Evolutionary conservation across 2,329 filamentous ascomycete genomes (phyloP), one percentile per base, ranked within the genome.

Genomic region (Phoma sp.): DNA sequence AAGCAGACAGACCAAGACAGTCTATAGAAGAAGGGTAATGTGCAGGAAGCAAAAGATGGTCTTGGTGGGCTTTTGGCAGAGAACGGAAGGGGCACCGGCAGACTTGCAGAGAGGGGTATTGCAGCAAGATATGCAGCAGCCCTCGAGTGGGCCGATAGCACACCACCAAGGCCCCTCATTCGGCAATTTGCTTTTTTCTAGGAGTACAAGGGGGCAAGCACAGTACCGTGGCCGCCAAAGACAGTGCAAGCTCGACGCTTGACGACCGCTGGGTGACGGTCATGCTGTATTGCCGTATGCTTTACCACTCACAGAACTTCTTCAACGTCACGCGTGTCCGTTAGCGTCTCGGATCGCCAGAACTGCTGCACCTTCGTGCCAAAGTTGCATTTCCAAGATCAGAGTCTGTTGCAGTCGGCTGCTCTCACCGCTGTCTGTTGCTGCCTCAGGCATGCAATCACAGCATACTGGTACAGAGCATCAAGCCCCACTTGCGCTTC

Each of bases 81-180:
- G 46, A 47, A 42, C 43, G 49, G 54, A 58, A 33, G 38, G 47
- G 49, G 58, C 40, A 47, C 44, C 46, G 38, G 45, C 46, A 42
- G 49, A 37, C 45, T 38, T 53, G 67, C 46, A 50, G 52, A 63
- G 70, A 62, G 71, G 65, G 69, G 68, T 69, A 69, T 67, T 65
- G 70, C 70, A 70, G 62, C 63, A 52, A 65, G 47, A 66, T 68
- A 69, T 67, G 66, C 69, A 69, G 44, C 48, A 64, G 53, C 59
- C 47, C 40, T 35, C n/a, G 39, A 46, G 65, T 68, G 65, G 69
- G 64, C 62, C 64, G 57, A 64, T 59, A 45, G 58, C 60, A 61
- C 61, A 62, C 61, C 51, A 59, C 63, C 59, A 65, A 60, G 55
- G 53, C 61, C 59, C 61, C 65, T 67, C 57, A 59, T 64, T 62